Base-by-base conservation (phyloP, 2,329 filamentous ascomycete genomes). In the Aspergillus arachidicola region DNA sequence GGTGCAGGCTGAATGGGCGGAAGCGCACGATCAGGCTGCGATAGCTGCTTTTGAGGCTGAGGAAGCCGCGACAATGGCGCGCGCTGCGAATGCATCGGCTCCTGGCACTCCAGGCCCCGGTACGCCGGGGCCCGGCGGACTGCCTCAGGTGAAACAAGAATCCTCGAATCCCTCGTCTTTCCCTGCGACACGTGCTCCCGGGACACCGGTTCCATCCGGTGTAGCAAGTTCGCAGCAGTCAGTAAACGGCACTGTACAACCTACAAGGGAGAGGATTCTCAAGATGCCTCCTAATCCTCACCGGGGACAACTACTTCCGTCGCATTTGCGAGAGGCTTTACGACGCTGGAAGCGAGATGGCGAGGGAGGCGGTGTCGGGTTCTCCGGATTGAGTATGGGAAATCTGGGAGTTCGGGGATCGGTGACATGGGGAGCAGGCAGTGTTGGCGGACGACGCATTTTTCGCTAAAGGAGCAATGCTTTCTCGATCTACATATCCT, bases 31-130 rank as follows among this genome's bases (percentile, higher is more conserved):
- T 64, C 77, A 86, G 71, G 82, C 80, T 2, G 83, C 84, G 4
- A 82, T 83, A 58, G 83, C 81, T 28, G 80, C 84, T 69, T 85
- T 85, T 70, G 83, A 86, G 68, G 84, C 84, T 0, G 82, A 87
- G 59, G 85, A 87, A 57, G 61, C 60, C 66, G 82, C 83, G 55
- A 82, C 69, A 11, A 71, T 73, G 54, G 21, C 28, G 54, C 38
- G 21, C 38, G 51, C 51, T 21, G 71, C 74, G 30, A 21, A 16
- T 38, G 36, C 51, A 23, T 32, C 51, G 51, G 51, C 19, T 16
- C 14, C 51, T 36, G 32, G 32, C 12, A 55, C 50, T 10, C 50
- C 50, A 34, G 50, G 28, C 5, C 26, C 28, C 9, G 50, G 26
- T 21, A 53, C 21, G 54, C 46, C 32, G 41, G 21, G 19, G n/a